These are phyloP conservation scores for Sphagnum tenellum DNA, from an alignment of 225 moss, liverwort and hornwort species.

Conservation along the genomic window DNA sequence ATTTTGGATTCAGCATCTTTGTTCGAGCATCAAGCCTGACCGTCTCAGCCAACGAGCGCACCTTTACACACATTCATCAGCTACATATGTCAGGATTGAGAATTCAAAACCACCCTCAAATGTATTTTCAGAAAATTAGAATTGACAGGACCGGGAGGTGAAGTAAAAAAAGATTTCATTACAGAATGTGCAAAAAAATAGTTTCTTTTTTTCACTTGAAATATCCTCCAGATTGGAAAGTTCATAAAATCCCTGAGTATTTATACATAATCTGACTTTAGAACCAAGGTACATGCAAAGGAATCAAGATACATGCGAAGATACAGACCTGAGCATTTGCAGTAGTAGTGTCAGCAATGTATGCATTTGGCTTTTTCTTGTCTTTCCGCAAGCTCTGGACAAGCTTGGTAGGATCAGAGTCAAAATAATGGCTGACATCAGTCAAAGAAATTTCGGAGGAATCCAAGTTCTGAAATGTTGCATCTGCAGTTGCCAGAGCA, in stretches of 20 bases:
- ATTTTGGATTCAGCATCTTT: slow-evolving; percentile 98
- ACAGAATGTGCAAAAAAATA: too few species aligned
- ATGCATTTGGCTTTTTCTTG: slow-evolving; percentile 77
- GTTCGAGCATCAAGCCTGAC: slow-evolving; percentile 91
- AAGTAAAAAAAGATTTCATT: background rate
- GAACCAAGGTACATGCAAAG: too few species aligned
- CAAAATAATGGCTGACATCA: slow-evolving; percentile 95
- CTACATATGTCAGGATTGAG: too few species aligned
- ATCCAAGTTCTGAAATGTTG: slow-evolving; percentile 95
- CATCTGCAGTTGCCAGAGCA: slow-evolving; percentile 87
- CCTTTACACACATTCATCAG: slow-evolving; percentile 7
- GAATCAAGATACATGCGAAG: too few species aligned
- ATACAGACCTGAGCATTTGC: slow-evolving; percentile 65
- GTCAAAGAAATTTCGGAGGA: slow-evolving; percentile 94
- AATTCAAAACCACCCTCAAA: too few species aligned
- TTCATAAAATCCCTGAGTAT: too few species aligned
- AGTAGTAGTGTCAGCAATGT: slow-evolving; percentile 94
- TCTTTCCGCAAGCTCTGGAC: slow-evolving; percentile 85
- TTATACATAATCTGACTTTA: too few species aligned
- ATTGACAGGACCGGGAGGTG: background rate
- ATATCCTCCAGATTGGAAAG: too few species aligned
- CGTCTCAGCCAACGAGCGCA: slow-evolving; percentile 86
- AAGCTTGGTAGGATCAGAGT: slow-evolving; percentile 96
- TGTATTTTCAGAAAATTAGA: too few species aligned
- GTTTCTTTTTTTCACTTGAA: too few species aligned